Conservation (phyloP, 805 yeast genomes). For the Saturnispora gosingensis region DNA sequence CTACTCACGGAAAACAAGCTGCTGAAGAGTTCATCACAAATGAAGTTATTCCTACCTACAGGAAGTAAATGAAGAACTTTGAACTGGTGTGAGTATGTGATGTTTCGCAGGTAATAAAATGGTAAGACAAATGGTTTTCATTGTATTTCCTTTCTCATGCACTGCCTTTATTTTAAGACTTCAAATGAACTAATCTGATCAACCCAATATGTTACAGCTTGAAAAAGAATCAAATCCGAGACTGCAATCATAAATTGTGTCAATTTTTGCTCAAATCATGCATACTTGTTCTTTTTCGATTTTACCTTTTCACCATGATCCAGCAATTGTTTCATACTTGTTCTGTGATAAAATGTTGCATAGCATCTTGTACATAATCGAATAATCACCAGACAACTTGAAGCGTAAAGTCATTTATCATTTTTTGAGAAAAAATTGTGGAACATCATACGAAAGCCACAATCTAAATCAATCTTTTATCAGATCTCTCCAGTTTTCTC, state of each 20-base stretch:
- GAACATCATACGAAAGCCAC: neutral
- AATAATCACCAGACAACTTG: neutral
- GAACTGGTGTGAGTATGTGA: neutral
- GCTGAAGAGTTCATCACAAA: slow-evolving; percentile 50
- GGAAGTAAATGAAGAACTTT: neutral
- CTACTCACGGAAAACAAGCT: slow-evolving; percentile 48
- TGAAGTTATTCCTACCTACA: slow-evolving; percentile 29
- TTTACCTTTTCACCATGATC: neutral
- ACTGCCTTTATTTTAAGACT: neutral
- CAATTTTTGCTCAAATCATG: neutral
- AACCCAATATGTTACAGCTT: no score
- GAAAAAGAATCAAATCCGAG: neutral
- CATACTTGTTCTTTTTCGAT: neutral
- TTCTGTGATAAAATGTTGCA: neutral
- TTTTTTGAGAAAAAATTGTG: neutral
- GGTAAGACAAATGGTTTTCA: neutral
- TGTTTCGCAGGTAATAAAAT: no score
- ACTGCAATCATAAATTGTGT: neutral
- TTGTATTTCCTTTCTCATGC: neutral
- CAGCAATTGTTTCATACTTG: neutral
- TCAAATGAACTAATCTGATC: no score
- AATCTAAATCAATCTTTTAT: neutral
- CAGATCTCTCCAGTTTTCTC: neutral
- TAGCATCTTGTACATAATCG: slow-evolving; percentile 3
- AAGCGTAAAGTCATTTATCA: neutral